Conservation (phyloP, 2,329 filamentous ascomycete genomes). For the Rugonectria rugulosa region DNA sequence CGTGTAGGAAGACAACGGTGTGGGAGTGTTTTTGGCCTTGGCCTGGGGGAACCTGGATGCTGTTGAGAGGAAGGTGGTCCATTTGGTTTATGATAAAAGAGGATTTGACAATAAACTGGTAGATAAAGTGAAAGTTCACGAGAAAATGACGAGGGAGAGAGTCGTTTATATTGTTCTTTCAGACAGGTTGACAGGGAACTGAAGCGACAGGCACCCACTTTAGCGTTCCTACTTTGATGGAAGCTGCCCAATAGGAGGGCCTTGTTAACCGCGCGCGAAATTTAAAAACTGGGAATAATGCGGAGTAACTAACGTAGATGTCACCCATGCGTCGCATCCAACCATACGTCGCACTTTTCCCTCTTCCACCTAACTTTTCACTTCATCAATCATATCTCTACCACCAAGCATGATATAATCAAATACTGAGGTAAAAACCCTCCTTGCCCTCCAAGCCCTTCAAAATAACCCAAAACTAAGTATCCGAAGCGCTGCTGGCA, state of each 20-base stretch:
- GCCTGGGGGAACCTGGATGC: constrained; percentile 16
- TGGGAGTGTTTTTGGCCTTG: constrained; percentile 36
- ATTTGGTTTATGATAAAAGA: constrained; percentile 6
- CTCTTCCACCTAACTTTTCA: no score
- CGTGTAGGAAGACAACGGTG: constrained; percentile 55
- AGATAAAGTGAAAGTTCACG: not conserved
- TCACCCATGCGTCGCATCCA: no score
- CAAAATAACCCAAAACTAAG: no score
- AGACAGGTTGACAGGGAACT: not conserved
- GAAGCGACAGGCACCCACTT: not conserved
- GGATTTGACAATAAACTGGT: not conserved
- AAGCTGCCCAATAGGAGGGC: not conserved
- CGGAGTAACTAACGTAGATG: no score
- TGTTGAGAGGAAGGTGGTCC: constrained; percentile 5
- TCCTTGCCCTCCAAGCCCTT: no score
- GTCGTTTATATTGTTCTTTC: not conserved
- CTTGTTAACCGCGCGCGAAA: not conserved
- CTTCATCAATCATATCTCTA: no score
- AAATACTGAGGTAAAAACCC: no score
- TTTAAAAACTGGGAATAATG: no score
- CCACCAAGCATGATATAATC: no score
- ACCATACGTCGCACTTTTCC: no score
- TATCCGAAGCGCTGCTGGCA: no score
- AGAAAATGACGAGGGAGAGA: not conserved
- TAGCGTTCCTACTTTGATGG: not conserved